A percentile compares a stretch with the other conserved stretches of the same genome.
Conservation (phyloP, 306 rosid species). For the Mimosa bimucronata region DNA sequence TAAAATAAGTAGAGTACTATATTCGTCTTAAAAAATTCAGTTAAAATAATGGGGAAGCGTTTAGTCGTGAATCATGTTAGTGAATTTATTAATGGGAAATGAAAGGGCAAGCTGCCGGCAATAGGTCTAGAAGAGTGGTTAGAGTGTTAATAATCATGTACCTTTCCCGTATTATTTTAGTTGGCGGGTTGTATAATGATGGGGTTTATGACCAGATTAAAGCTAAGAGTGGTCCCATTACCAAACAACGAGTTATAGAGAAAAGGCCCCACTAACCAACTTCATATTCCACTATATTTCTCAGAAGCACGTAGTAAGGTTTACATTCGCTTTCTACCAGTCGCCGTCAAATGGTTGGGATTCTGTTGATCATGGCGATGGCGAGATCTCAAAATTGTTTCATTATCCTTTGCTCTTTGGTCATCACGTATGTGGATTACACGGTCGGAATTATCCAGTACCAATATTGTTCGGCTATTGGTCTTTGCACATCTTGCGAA, state of each 20-base stretch:
- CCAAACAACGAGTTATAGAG: constrained; percentile 25
- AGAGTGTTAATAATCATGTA: constrained; percentile 28
- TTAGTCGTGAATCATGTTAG: background rate
- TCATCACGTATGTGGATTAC: background rate
- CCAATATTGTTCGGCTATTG: background rate
- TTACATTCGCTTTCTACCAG: constrained; percentile 22
- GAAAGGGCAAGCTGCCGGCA: constrained; percentile 43
- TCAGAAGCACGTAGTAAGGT: constrained; percentile 13
- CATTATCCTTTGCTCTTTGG: background rate
- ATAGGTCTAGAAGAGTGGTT: background rate
- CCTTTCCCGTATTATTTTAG: constrained; percentile 22
- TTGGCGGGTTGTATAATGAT: constrained; percentile 46
- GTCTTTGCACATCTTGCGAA: background rate
- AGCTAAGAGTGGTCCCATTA: constrained; percentile 50
- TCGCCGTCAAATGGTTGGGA: constrained; percentile 8
- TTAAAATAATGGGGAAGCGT: background rate
- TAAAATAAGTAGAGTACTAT: background rate
- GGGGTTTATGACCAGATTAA: constrained; percentile 45
- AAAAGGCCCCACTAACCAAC: constrained; percentile 39
- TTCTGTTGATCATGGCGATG: constrained; percentile 3
- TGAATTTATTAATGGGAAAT: constrained; percentile 10
- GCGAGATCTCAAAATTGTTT: constrained; percentile 6
- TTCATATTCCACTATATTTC: background rate
- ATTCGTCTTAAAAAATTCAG: no score
- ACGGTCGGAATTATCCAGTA: background rate